phyloP scores from a whole-genome alignment of 2,329 filamentous ascomycete species.

The Penicillium sp. region DNA sequence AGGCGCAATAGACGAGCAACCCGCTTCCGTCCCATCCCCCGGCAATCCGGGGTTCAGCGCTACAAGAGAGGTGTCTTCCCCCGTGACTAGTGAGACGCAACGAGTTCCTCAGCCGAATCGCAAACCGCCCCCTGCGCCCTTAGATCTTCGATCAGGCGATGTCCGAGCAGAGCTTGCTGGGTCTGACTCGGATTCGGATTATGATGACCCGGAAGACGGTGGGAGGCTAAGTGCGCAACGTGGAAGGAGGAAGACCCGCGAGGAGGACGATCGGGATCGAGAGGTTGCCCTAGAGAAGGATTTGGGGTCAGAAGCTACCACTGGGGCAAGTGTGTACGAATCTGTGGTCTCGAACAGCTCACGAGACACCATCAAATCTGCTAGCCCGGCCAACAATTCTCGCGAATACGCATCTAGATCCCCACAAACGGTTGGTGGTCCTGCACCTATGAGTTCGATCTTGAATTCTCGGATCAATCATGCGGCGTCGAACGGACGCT shows the following conservation, averaged over 20 bases:
- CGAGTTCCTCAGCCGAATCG: slow-evolving; percentile 64
- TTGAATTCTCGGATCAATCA: slow-evolving; percentile 33
- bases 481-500: slow-evolving; percentile 41
- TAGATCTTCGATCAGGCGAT: slow-evolving; percentile 66
- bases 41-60: slow-evolving; percentile 1
- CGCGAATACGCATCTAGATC: slow-evolving; percentile 53
- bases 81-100: slow-evolving; percentile 21
- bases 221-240: slow-evolving; percentile 64
- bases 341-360: slow-evolving; percentile 11
- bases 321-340: background rate
- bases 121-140: slow-evolving; percentile 82
- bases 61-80: slow-evolving; percentile 17
- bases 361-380: slow-evolving; percentile 12
- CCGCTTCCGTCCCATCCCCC: background rate
- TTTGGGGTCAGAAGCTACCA: slow-evolving; percentile 48
- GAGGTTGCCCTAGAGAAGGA: slow-evolving; percentile 72
- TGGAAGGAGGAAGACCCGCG: slow-evolving; percentile 80
- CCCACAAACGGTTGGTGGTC: slow-evolving; percentile 27
- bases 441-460: slow-evolving; percentile 37
- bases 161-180: slow-evolving; percentile 50
- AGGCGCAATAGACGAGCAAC: background rate
- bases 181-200: slow-evolving; percentile 76
- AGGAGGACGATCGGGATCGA: slow-evolving; percentile 81
- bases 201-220: slow-evolving; percentile 74
- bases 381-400: slow-evolving; percentile 50